These are phyloP conservation scores for Rhynchospora tenuis DNA, from an alignment of 176 grass and related monocot genomes.

Conservation along the genomic window DNA sequence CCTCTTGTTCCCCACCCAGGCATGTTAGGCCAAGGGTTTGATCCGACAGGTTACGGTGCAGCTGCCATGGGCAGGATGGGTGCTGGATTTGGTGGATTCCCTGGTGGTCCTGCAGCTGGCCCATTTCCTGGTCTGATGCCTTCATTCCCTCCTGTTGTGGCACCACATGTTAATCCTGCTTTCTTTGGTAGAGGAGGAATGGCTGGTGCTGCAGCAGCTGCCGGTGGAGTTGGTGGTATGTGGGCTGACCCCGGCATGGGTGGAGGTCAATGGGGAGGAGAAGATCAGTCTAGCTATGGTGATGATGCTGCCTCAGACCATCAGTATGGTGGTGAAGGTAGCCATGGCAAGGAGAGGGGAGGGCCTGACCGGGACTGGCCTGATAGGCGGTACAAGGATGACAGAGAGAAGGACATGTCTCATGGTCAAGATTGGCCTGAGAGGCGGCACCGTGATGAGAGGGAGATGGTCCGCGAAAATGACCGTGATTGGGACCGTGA, in stretches of 20 bases:
- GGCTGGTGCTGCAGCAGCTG: constrained; percentile 27
- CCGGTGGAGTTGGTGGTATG: constrained; percentile 51
- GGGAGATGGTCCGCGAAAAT: constrained; percentile 49
- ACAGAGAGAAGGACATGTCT: constrained; percentile 64
- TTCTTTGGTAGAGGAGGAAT: constrained; percentile 77
- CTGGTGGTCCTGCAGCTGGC: constrained; percentile 47
- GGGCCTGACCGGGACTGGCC: constrained; percentile 56
- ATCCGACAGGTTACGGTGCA: constrained; percentile 60
- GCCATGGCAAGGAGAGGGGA: constrained; percentile 70
- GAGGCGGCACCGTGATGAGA: constrained; percentile 57
- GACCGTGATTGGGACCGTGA: constrained; percentile 52
- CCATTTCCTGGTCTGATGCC: constrained; percentile 83
- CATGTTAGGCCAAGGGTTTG: constrained; percentile 77
- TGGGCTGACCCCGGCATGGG: constrained; percentile 76
- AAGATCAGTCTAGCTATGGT: constrained; percentile 76
- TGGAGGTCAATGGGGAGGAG: constrained; percentile 51
- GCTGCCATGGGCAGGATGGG: constrained; percentile 75
- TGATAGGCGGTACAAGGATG: constrained; percentile 58
- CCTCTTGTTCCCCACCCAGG: constrained; percentile 60
- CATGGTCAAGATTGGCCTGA: constrained; percentile 51
- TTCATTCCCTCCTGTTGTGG: constrained; percentile 64
- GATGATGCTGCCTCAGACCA: constrained; percentile 82
- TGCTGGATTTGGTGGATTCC: constrained; percentile 67
- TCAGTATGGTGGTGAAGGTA: constrained; percentile 58
- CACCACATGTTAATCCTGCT: constrained; percentile 84